Conservation (phyloP, 2,329 filamentous ascomycete species). For the Aspergillus fijiensis region DNA sequence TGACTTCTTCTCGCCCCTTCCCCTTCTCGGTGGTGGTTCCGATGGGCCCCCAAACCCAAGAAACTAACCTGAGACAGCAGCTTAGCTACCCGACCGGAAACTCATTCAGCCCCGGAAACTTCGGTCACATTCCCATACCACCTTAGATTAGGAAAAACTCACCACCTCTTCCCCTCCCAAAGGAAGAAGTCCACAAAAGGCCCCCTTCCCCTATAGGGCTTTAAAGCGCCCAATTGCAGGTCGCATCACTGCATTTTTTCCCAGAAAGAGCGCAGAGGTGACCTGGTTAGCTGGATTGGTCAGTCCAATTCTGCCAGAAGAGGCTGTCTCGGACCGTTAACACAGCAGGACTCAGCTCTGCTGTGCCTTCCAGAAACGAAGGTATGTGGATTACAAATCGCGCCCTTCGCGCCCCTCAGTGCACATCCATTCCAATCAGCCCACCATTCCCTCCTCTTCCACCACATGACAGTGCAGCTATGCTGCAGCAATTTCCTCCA, state of each 20-base stretch:
- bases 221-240: conserved; percentile 22
- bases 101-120: conserved; percentile 10
- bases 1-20: conserved; percentile 17
- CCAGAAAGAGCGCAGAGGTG: conserved; percentile 10
- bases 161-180: conserved; percentile 1
- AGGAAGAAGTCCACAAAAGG: conserved; percentile 10
- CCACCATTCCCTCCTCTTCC: conserved; percentile 44
- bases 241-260: conserved; percentile 27
- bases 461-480: conserved; percentile 55
- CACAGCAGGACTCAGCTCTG: conserved; percentile 23
- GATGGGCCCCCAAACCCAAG: conserved; percentile 13
- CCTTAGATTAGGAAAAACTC: conserved; percentile 10
- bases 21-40: conserved; percentile 20
- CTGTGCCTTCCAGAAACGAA: conserved; percentile 36
- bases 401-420: conserved; percentile 55
- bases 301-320: conserved; percentile 18
- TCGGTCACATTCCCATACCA: conserved; percentile 13
- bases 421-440: conserved; percentile 42
- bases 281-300: conserved; percentile 12
- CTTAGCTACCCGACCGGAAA: conserved; percentile 22
- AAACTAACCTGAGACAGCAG: conserved; percentile 17
- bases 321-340: conserved; percentile 27
- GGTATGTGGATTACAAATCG: conserved; percentile 58
- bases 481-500: conserved; percentile 46
- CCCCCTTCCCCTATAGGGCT: conserved; percentile 17